phyloP scores from a whole-genome alignment of 1,284 basidiomycete genomes.

The Cutaneotrichosporon sp. region DNA sequence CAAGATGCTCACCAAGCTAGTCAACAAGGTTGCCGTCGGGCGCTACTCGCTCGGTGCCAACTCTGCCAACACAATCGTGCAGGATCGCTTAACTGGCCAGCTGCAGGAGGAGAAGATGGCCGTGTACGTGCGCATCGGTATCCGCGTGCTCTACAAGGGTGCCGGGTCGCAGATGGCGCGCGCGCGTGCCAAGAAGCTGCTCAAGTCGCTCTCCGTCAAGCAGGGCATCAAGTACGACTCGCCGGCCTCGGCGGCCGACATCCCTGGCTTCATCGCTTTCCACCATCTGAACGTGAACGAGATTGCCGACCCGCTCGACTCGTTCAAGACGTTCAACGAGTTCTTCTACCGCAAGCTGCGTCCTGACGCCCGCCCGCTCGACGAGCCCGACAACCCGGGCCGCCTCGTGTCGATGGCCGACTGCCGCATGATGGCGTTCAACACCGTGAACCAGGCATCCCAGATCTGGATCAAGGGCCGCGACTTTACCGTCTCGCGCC shows the following conservation, averaged over 20 bases:
- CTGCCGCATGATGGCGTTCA: conserved; percentile 92
- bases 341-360: conserved; percentile 90
- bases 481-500: conserved; percentile 76
- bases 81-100: conserved; percentile 86
- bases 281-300: conserved; percentile 82
- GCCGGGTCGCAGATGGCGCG: conserved; percentile 89
- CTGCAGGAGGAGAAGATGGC: conserved; percentile 94
- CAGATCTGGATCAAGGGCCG: conserved; percentile 96
- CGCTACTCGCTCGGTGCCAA: conserved; percentile 86
- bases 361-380: conserved; percentile 73
- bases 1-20: conserved; percentile 92
- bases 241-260: conserved; percentile 79
- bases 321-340: conserved; percentile 88
- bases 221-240: conserved; percentile 93
- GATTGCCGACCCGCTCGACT: conserved; percentile 75
- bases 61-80: conserved; percentile 89
- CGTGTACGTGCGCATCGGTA: conserved; percentile 87
- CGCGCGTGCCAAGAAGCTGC: conserved; percentile 72
- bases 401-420: conserved; percentile 87
- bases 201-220: conserved; percentile 89
- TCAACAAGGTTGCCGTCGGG: conserved; percentile 79
- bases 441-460: conserved; percentile 80
- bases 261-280: conserved; percentile 85
- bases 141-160: conserved; percentile 90
- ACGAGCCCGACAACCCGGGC: conserved; percentile 68